A percentile compares a stretch with the other conserved stretches of the same genome.
These are phyloP conservation scores for Melastoma candidum DNA, from an alignment of 441 rosid genomes.

Conservation along the genomic window DNA sequence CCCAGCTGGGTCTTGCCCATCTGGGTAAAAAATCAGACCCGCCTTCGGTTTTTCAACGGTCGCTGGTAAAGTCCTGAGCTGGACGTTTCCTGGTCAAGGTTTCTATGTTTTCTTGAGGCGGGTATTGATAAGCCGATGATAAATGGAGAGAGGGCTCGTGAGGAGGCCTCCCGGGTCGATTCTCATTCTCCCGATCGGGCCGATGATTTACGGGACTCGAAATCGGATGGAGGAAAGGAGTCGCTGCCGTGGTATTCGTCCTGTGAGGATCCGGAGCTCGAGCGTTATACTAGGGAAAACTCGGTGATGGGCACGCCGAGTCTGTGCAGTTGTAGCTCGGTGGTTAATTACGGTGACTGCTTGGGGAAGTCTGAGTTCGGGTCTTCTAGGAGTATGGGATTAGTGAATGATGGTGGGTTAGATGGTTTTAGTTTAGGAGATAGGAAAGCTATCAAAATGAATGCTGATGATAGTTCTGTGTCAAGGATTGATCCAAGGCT, in stretches of 20 bases:
- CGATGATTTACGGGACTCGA: constrained; percentile 14
- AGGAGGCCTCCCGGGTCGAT: constrained; percentile 23
- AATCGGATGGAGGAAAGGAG: constrained; percentile 30
- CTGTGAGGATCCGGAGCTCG: constrained; percentile 76
- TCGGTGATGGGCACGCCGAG: constrained; percentile 79
- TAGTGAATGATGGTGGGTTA: constrained; percentile 53
- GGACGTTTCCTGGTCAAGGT: too few species aligned
- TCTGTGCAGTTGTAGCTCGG: constrained; percentile 53
- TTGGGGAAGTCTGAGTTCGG: constrained; percentile 23
- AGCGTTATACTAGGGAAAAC: constrained; percentile 76
- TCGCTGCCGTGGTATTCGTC: constrained; percentile 61
- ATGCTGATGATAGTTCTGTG: too few species aligned
- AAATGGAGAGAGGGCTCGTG: constrained; percentile 39
- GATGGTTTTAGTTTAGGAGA: constrained; percentile 45
- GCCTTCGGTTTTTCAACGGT: too few species aligned
- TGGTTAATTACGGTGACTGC: constrained; percentile 12
- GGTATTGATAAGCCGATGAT: constrained; percentile 23
- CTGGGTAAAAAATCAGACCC: too few species aligned
- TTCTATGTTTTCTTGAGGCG: too few species aligned
- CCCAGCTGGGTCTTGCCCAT: too few species aligned
- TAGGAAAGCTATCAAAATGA: constrained; percentile 14
- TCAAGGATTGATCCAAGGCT: background rate
- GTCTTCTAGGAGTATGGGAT: constrained; percentile 34
- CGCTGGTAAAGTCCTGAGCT: too few species aligned
- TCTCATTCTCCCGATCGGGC: constrained; percentile 40